These are phyloP conservation scores for Backusella sp. DNA, from an alignment of 192 early-diverging fungal genomes.

Conservation along the genomic window DNA sequence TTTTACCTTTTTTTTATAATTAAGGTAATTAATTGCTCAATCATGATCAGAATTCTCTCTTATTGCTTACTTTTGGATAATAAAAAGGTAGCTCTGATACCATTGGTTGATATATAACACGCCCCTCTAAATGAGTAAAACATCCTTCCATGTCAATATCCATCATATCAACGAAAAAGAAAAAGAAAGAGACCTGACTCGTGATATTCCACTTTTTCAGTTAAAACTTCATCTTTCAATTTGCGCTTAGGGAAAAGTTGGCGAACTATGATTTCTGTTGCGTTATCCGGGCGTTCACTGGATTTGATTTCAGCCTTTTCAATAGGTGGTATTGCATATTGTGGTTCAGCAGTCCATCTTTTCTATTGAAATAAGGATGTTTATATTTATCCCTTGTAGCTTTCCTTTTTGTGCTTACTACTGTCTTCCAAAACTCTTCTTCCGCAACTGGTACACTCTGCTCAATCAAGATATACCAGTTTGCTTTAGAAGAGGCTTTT, in stretches of 20 bases:
- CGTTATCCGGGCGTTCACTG: constrained; percentile 12
- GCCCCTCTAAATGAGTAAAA: constrained; percentile 1
- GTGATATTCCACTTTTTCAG: constrained; percentile 43
- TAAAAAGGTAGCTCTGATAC: constrained; percentile 40
- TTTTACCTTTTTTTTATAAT: constrained; percentile 16
- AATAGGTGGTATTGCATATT: constrained; percentile 62
- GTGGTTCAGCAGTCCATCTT: constrained; percentile 60
- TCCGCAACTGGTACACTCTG: constrained; percentile 38
- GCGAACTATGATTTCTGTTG: constrained; percentile 27
- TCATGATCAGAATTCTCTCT: neutral
- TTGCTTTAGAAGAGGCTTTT: neutral
- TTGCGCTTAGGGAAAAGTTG: constrained; percentile 47
- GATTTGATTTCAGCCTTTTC: constrained; percentile 44
- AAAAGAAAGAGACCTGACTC: neutral
- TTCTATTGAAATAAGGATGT: constrained; percentile 24
- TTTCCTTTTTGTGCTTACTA: constrained; percentile 29
- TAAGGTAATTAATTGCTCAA: neutral
- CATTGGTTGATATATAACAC: constrained; percentile 24
- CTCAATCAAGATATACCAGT: constrained; percentile 40
- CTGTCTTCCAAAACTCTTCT: constrained; percentile 47
- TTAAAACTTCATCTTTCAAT: constrained; percentile 42
- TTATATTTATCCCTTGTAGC: neutral
- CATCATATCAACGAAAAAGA: neutral
- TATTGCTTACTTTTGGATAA: constrained; percentile 44
- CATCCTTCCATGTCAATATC: neutral